phyloP scores from a whole-genome alignment of 257 asterid genomes.

The Solanum bulbocastanum region DNA sequence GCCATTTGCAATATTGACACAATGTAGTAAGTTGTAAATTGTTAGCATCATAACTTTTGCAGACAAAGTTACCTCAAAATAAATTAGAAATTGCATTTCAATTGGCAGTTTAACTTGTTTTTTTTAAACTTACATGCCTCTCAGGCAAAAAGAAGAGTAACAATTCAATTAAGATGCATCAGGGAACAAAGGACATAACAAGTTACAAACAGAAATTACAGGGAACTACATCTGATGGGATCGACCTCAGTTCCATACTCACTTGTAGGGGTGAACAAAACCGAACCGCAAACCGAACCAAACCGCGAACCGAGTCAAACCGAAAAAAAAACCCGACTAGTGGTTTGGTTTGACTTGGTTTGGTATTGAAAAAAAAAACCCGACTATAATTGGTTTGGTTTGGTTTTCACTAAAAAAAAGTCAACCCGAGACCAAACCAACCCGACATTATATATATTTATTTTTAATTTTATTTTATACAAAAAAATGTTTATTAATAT shows the following conservation, averaged over 20 bases:
- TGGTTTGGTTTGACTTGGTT: too few species aligned
- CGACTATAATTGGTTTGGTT: too few species aligned
- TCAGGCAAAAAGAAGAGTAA: not conserved
- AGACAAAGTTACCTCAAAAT: not conserved
- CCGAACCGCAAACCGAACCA: too few species aligned
- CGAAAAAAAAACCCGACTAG: too few species aligned
- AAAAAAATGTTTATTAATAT: too few species aligned
- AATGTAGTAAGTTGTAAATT: not conserved
- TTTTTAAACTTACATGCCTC: not conserved
- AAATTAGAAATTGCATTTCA: not conserved
- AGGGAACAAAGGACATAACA: not conserved
- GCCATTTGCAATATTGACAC: not conserved
- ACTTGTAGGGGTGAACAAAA: too few species aligned
- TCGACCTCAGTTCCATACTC: not conserved
- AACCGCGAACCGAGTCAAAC: too few species aligned
- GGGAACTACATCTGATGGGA: not conserved
- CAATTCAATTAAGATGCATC: not conserved
- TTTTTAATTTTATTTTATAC: too few species aligned
- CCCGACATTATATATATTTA: too few species aligned
- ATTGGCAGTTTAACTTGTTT: not conserved
- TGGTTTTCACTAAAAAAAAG: too few species aligned
- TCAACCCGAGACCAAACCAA: too few species aligned
- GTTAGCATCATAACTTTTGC: not conserved
- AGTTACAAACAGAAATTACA: not conserved
- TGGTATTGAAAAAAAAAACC: too few species aligned